Conservation (phyloP, 2,329 filamentous ascomycete genomes). For the Cryphonectria parasitica region DNA sequence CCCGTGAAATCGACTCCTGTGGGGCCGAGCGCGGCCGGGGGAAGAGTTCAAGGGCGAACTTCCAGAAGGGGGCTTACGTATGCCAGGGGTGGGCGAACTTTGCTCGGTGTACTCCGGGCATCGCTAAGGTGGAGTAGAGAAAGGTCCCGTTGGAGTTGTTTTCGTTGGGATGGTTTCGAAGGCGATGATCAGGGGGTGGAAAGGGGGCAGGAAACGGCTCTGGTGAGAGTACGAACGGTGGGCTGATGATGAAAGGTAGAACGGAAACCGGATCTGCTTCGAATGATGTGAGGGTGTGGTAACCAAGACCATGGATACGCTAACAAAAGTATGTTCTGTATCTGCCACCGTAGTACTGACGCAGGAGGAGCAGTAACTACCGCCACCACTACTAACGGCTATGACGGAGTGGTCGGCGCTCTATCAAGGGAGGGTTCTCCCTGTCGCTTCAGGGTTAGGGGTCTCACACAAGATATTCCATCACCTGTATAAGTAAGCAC, state of each 20-base stretch:
- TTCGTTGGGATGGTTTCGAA: background rate
- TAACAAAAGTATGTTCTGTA: background rate
- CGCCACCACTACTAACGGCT: background rate
- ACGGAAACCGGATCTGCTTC: constrained; percentile 2
- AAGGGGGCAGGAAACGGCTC: background rate
- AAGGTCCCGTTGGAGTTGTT: background rate
- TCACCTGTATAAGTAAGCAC: background rate
- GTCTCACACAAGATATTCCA: background rate
- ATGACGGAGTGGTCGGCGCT: background rate
- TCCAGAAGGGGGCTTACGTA: constrained; percentile 15
- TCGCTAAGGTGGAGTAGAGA: background rate
- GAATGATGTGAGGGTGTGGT: background rate
- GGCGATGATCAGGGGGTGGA: background rate
- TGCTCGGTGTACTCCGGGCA: constrained; percentile 6
- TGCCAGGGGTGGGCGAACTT: constrained; percentile 4
- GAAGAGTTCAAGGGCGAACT: background rate
- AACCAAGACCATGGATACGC: background rate
- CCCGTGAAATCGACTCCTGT: background rate
- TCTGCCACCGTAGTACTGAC: background rate
- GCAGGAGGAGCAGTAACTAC: background rate
- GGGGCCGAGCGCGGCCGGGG: background rate
- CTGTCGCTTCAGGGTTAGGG: background rate
- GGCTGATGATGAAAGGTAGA: background rate
- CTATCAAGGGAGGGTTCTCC: background rate
- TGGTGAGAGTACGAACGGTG: background rate